Evolutionary conservation across 306 rosid species (phyloP).

Genomic region (Cucumis melo): DNA sequence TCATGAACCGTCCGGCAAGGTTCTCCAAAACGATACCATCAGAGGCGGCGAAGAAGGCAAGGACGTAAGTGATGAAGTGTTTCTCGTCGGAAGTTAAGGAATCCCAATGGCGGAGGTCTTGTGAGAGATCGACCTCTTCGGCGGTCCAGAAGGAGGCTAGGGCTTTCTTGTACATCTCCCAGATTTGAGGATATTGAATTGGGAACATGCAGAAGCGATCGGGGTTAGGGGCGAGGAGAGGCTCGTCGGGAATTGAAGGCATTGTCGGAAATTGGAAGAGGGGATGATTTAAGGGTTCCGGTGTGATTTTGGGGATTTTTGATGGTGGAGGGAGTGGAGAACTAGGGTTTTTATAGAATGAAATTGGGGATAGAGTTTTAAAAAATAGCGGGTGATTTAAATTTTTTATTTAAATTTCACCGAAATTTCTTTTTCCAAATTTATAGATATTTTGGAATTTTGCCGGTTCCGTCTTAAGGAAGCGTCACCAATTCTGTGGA

Average conservation of each 20-base stretch:
- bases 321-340: too few species aligned
- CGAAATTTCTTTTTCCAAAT: too few species aligned
- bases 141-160: too few species aligned
- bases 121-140: slow-evolving; percentile 4
- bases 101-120: slow-evolving; percentile 11
- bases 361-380: not conserved
- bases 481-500: not conserved
- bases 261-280: too few species aligned
- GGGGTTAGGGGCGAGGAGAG: too few species aligned
- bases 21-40: slow-evolving; percentile 84
- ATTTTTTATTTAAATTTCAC: not conserved
- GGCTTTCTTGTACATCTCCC: slow-evolving; percentile 55
- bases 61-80: slow-evolving; percentile 61
- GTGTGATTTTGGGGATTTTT: too few species aligned
- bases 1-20: slow-evolving; percentile 75
- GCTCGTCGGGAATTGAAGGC: too few species aligned
- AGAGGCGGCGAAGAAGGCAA: slow-evolving; percentile 87
- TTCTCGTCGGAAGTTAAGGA: too few species aligned
- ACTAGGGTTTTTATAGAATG: too few species aligned
- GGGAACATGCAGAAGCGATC: slow-evolving; percentile 29
- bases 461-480: not conserved
- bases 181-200: slow-evolving; percentile 64
- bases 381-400: slow-evolving; percentile 47
- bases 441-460: not conserved
- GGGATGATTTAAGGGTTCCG: too few species aligned